Evolutionary conservation across 768 basidiomycete species (phyloP).

Genomic region (Hericium erinaceus): DNA sequence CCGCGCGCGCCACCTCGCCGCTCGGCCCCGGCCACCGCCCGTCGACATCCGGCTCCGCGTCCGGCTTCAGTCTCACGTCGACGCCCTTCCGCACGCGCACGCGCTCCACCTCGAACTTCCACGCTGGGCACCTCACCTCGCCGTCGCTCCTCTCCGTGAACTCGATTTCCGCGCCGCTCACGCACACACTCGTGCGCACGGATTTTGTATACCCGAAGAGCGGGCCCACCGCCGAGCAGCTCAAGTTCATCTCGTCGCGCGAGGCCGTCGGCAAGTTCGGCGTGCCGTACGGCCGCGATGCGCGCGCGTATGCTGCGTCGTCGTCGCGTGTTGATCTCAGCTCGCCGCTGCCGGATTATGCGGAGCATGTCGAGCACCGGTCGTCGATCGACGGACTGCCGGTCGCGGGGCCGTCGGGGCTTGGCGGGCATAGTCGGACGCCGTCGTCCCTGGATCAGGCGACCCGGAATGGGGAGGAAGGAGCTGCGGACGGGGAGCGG

Average conservation of each 20-base stretch:
- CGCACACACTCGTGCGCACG: constrained; percentile 62
- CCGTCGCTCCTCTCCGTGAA: constrained; percentile 64
- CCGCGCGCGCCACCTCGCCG: background rate
- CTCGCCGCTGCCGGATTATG: constrained; percentile 45
- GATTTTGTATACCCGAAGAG: constrained; percentile 59
- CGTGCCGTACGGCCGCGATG: constrained; percentile 68
- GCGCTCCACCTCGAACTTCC: constrained; percentile 27
- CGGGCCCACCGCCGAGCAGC: constrained; percentile 53
- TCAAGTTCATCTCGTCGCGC: constrained; percentile 60
- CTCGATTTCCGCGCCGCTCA: constrained; percentile 68
- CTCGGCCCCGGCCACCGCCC: constrained; percentile 23
- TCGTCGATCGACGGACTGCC: constrained; percentile 8
- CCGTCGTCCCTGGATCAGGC: background rate
- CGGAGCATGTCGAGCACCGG: constrained; percentile 24
- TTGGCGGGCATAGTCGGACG: background rate
- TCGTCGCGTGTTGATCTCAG: constrained; percentile 32
- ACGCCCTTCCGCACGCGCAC: constrained; percentile 43
- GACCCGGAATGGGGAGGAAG: background rate
- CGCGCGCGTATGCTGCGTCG: constrained; percentile 52
- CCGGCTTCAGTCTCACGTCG: constrained; percentile 22
- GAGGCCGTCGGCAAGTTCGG: constrained; percentile 64
- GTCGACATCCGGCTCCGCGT: constrained; percentile 29
- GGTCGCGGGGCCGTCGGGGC: background rate
- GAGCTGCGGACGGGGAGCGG: too few relatives aligned
- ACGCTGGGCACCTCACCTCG: constrained; percentile 34